phyloP scores from a whole-genome alignment of 176 grass and related monocot species.

The Puccinellia tenuiflora region DNA sequence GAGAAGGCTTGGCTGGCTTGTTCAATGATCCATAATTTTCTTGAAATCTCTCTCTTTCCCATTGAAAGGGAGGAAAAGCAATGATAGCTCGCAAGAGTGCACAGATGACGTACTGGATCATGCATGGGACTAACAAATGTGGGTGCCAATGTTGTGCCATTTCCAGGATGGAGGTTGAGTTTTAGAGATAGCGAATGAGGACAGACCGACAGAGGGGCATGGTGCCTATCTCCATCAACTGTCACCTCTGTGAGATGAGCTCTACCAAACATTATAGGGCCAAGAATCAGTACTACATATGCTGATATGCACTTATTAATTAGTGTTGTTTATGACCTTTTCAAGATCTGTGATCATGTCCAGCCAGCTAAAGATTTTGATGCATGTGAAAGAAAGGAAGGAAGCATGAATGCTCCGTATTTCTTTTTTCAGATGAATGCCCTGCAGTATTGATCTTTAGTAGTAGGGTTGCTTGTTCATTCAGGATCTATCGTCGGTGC shows the following conservation, averaged over 20 bases:
- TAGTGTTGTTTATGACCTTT: neutral
- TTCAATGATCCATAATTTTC: neutral
- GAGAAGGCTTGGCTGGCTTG: neutral
- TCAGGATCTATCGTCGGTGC: neutral
- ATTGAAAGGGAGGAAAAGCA: neutral
- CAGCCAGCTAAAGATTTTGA: neutral
- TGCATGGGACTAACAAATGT: conserved; percentile 3
- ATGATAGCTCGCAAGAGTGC: neutral
- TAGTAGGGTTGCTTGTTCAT: neutral
- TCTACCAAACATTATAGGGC: conserved; percentile 10
- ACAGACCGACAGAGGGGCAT: neutral
- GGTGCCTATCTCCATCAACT: neutral
- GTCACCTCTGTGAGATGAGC: neutral
- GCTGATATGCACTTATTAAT: neutral
- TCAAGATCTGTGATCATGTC: neutral
- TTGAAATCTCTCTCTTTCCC: neutral
- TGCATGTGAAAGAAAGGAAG: neutral
- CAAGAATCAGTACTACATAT: neutral
- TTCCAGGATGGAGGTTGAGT: neutral
- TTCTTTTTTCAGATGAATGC: neutral
- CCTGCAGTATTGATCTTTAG: neutral
- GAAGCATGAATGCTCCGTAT: neutral
- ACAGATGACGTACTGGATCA: neutral
- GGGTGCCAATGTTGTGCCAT: neutral
- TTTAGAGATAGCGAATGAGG: neutral